Evolutionary conservation across 306 rosid genomes (phyloP).

Genomic region (Prunus dulcis): DNA sequence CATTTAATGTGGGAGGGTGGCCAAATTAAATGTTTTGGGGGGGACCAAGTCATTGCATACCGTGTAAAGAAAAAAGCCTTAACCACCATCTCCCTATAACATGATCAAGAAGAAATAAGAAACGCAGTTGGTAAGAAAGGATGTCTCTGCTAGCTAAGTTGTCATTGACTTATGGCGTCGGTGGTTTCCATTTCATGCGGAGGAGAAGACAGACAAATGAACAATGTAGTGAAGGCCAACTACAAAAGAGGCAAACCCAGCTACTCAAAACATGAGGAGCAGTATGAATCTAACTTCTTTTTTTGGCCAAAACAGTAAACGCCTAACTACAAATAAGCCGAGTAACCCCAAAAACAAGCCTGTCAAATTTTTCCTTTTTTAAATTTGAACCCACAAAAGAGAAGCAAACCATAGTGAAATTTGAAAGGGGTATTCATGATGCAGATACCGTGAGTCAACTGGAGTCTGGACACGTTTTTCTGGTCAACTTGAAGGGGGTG

Average conservation of each 20-base stretch:
- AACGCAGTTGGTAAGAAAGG: not conserved
- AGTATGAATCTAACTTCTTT: not conserved
- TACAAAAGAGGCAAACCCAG: not conserved
- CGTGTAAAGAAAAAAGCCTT: not conserved
- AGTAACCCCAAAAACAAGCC: not conserved
- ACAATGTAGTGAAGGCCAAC: not conserved
- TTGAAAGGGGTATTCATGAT: not conserved
- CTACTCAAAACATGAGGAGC: not conserved
- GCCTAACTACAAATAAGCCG: not conserved
- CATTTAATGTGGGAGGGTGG: not conserved
- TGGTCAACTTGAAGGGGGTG: not conserved
- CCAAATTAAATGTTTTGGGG: not conserved
- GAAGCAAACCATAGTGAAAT: not conserved
- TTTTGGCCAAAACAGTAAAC: not conserved
- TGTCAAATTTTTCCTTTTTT: not conserved
- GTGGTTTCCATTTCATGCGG: slow-evolving; percentile 5
- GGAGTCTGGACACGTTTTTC: not conserved
- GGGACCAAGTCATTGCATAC: not conserved
- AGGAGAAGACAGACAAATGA: not conserved
- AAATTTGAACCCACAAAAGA: not conserved
- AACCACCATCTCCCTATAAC: not conserved
- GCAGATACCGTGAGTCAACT: not conserved
- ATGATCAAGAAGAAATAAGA: not conserved
- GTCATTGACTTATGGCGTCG: not conserved
- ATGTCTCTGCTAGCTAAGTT: not conserved